Conservation (phyloP, 140 eudicot species). For the Cichorium intybus region DNA sequence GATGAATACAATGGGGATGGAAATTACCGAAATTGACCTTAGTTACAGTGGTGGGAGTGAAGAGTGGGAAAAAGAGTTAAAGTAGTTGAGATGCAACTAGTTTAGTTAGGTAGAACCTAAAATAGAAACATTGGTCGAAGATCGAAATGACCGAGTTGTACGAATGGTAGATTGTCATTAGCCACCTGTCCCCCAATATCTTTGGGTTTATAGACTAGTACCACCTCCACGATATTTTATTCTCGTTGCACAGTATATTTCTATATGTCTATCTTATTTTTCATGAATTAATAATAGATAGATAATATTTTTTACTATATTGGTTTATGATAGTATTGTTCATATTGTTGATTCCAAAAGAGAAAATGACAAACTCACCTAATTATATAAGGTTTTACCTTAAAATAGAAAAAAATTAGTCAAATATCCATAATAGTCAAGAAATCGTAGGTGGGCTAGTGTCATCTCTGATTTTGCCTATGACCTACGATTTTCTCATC, state of each 20-base stretch:
- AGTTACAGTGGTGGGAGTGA: not conserved
- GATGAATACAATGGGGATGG: too few relatives aligned
- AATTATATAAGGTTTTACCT: too few relatives aligned
- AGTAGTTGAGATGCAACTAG: slow-evolving; percentile 23
- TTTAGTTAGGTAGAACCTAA: slow-evolving; percentile 10
- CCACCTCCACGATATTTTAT: not conserved
- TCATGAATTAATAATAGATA: too few relatives aligned
- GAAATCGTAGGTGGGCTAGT: too few relatives aligned
- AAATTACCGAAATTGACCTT: slow-evolving; percentile 6
- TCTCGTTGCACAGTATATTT: not conserved
- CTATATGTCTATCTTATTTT: not conserved
- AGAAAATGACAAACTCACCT: too few relatives aligned
- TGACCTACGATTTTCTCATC: too few relatives aligned
- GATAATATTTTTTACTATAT: too few relatives aligned
- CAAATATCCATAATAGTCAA: too few relatives aligned
- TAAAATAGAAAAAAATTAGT: too few relatives aligned
- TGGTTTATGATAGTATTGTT: too few relatives aligned
- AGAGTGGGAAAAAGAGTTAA: slow-evolving; percentile 5
- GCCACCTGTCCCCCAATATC: not conserved
- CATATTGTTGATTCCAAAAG: too few relatives aligned
- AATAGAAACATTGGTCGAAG: slow-evolving; percentile 24
- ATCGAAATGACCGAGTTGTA: slow-evolving; percentile 4
- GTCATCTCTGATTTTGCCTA: too few relatives aligned
- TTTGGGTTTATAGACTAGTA: not conserved
- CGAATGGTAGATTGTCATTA: not conserved